Evolutionary conservation across 1,284 basidiomycete genomes (phyloP).

Genomic region (Flammula alnicola): DNA sequence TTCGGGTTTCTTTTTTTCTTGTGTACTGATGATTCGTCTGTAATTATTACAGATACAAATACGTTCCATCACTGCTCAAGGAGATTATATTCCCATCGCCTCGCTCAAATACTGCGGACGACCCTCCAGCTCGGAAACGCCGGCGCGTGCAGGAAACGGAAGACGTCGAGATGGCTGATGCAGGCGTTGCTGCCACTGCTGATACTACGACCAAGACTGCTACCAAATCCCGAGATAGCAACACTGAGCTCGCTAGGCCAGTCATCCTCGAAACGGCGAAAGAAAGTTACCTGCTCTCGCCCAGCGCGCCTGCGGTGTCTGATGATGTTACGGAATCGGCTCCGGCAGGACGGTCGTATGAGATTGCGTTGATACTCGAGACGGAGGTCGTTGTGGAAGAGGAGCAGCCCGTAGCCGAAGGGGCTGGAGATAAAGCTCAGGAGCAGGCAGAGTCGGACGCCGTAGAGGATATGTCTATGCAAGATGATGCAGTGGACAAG

Average conservation of each 20-base stretch:
- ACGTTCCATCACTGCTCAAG: conserved; percentile 52
- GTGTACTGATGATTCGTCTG: conserved; percentile 8
- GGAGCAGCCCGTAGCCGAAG: conserved; percentile 18
- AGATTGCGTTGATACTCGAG: conserved; percentile 41
- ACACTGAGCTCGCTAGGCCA: conserved; percentile 25
- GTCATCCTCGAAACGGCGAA: conserved; percentile 43
- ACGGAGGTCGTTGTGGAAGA: conserved; percentile 34
- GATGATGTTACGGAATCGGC: conserved; percentile 14
- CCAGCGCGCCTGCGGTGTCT: conserved; percentile 21
- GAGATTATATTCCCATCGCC: conserved; percentile 51
- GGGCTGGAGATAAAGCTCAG: conserved; percentile 8
- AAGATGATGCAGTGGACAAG: no score
- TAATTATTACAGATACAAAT: conserved; percentile 56
- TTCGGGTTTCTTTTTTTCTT: no score
- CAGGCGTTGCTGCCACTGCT: conserved; percentile 5
- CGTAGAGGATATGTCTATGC: no score
- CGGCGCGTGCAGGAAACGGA: conserved; percentile 30
- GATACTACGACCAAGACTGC: conserved; percentile 9
- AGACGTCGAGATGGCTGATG: conserved; percentile 26
- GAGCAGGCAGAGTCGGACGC: conserved; percentile 8
- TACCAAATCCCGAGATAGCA: background rate
- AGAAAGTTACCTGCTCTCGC: conserved; percentile 42
- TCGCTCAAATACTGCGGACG: conserved; percentile 16
- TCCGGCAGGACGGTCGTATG: conserved; percentile 28
- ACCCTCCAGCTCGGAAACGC: conserved; percentile 35